These are phyloP conservation scores for Phytophthora vignae DNA, from an alignment of 352 stramenopile species.

Conservation along the genomic window DNA sequence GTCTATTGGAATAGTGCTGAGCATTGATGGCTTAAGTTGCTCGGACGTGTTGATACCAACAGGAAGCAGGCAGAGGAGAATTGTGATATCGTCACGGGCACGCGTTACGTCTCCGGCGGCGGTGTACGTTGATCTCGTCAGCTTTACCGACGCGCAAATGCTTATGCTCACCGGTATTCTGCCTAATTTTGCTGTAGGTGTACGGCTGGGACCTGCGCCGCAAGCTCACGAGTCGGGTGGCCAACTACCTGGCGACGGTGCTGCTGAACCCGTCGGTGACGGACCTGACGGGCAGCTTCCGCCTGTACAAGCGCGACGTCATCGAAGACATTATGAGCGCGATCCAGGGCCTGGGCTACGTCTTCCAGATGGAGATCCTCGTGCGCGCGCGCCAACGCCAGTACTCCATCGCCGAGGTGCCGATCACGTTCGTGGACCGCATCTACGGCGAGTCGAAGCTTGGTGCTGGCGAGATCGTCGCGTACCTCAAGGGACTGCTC, in stretches of 20 bases:
- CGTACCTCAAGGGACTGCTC: slow-evolving; percentile 97
- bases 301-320: slow-evolving; percentile 96
- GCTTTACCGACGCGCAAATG: background rate
- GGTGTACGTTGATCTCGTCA: slow-evolving; percentile 76
- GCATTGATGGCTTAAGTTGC: slow-evolving; percentile 15
- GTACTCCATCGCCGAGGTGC: slow-evolving; percentile 95
- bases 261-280: slow-evolving; percentile 95
- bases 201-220: slow-evolving; percentile 96
- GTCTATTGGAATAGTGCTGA: background rate
- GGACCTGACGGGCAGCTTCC: slow-evolving; percentile 98
- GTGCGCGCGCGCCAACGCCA: slow-evolving; percentile 93
- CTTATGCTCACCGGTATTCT: background rate
- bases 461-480: slow-evolving; percentile 97
- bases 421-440: slow-evolving; percentile 98
- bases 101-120: slow-evolving; percentile 93
- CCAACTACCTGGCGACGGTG: slow-evolving; percentile 98
- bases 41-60: slow-evolving; percentile 18
- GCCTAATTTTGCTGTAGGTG: slow-evolving; percentile 64
- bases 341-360: slow-evolving; percentile 94
- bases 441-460: slow-evolving; percentile 99
- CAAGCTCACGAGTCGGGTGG: slow-evolving; percentile 97
- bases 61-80: slow-evolving; percentile 79
- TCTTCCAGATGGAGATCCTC: slow-evolving; percentile 99
- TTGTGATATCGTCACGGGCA: slow-evolving; percentile 97
- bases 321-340: slow-evolving; percentile 95